Evolutionary conservation across 768 basidiomycete species (phyloP).

Genomic region (Termitomyces bulborhizus): DNA sequence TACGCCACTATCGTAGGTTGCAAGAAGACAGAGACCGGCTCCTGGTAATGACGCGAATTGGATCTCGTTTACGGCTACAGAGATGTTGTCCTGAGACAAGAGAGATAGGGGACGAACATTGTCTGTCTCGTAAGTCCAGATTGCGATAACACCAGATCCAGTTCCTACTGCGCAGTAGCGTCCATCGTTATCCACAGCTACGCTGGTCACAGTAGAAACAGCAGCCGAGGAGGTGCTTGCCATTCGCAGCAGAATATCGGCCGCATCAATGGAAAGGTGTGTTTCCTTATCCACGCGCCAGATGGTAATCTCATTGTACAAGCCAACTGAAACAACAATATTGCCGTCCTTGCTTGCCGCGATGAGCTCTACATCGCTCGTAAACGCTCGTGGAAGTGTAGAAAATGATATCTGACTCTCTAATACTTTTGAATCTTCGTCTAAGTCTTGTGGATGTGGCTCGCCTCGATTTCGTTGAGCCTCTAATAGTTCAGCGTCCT

Average conservation of each 20-base stretch:
- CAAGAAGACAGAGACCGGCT: conserved; percentile 31
- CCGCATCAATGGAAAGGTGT: conserved; percentile 43
- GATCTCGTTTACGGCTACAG: conserved; percentile 48
- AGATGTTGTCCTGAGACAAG: conserved; percentile 34
- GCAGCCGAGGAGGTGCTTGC: conserved; percentile 39
- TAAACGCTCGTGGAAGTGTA: conserved; percentile 75
- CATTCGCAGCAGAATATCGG: conserved; percentile 42
- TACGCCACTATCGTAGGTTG: conserved; percentile 54
- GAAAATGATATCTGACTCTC: conserved; percentile 48
- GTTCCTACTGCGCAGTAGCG: conserved; percentile 69
- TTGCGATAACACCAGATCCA: conserved; percentile 52
- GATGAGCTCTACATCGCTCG: conserved; percentile 78
- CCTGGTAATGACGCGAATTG: conserved; percentile 29
- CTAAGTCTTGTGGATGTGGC: conserved; percentile 25
- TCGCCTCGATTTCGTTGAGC: conserved; percentile 67
- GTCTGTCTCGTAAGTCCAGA: conserved; percentile 51
- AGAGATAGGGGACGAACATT: conserved; percentile 31
- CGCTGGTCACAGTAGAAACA: conserved; percentile 46
- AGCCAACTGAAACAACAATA: conserved; percentile 61
- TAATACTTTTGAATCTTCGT: conserved; percentile 26
- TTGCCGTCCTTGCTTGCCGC: conserved; percentile 64
- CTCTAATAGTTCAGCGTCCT: conserved; percentile 87
- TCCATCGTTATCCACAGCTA: conserved; percentile 59
- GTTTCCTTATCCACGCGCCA: conserved; percentile 48
- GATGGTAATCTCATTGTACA: conserved; percentile 71